Conservation (phyloP, 768 basidiomycete species). For the Collybia nuda region DNA sequence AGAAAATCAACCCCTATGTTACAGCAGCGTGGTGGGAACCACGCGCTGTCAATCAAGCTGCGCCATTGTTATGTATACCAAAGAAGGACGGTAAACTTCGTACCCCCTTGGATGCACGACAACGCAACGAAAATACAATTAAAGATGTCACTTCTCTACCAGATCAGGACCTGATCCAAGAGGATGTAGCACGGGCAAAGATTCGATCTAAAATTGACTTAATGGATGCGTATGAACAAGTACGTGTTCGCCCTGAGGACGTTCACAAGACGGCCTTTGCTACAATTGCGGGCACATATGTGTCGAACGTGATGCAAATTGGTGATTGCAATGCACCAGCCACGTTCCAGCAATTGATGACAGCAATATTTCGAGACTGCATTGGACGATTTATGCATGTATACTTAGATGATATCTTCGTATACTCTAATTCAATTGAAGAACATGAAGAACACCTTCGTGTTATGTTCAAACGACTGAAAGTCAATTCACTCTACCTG, state of each 20-base stretch:
- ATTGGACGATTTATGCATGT: slow-evolving; percentile 39
- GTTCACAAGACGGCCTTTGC: slow-evolving; percentile 31
- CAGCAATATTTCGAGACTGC: slow-evolving; percentile 31
- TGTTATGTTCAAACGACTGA: slow-evolving; percentile 22
- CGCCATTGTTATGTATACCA: slow-evolving; percentile 29
- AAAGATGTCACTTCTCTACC: slow-evolving; percentile 40
- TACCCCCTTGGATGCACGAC: slow-evolving; percentile 30
- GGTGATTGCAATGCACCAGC: slow-evolving; percentile 45
- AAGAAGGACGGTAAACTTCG: slow-evolving; percentile 33
- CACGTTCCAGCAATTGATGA: slow-evolving; percentile 47
- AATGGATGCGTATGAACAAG: slow-evolving; percentile 42
- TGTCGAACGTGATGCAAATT: slow-evolving; percentile 40
- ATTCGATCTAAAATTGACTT: slow-evolving; percentile 39
- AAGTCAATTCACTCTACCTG: slow-evolving; percentile 25
- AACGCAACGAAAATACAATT: slow-evolving; percentile 39
- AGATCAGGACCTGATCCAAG: slow-evolving; percentile 31
- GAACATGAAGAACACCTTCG: slow-evolving; percentile 35
- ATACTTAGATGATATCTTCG: slow-evolving; percentile 45
- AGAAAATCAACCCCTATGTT: slow-evolving; percentile 29
- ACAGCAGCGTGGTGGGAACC: slow-evolving; percentile 35
- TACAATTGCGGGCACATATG: slow-evolving; percentile 33
- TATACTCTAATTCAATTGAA: slow-evolving; percentile 31
- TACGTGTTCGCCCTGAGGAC: slow-evolving; percentile 27
- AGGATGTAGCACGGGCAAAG: slow-evolving; percentile 29
- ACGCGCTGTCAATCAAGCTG: slow-evolving; percentile 17